phyloP scores from a whole-genome alignment of 2,329 filamentous ascomycete genomes.

The Aspergillus uvarum region DNA sequence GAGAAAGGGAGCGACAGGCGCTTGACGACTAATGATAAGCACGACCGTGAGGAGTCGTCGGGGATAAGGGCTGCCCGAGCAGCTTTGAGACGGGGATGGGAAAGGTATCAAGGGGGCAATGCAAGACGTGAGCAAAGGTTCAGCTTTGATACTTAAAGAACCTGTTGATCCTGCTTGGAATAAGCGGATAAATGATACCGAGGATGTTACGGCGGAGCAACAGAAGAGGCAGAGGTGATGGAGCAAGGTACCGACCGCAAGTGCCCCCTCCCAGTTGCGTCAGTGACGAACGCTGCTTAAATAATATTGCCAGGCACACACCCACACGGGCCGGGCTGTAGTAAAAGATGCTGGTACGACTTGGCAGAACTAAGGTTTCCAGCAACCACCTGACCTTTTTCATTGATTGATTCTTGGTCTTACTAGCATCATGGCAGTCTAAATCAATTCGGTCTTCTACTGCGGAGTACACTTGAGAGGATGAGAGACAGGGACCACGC shows the following conservation, averaged over 20 bases:
- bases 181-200: neutral
- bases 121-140: neutral
- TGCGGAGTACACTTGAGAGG: neutral
- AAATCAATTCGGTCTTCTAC: neutral
- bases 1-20: neutral
- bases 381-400: neutral
- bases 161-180: neutral
- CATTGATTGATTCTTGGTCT: neutral
- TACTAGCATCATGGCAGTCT: neutral
- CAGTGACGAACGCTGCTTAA: slow-evolving; percentile 6
- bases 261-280: slow-evolving; percentile 3
- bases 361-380: neutral
- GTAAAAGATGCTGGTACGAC: neutral
- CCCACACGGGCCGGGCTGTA: neutral
- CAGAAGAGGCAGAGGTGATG: neutral
- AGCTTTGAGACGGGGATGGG: neutral
- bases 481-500: neutral
- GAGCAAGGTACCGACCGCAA: neutral
- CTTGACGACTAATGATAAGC: neutral
- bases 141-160: neutral
- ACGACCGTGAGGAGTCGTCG: neutral
- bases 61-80: neutral
- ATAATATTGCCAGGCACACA: neutral
- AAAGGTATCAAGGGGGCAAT: neutral
- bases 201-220: neutral